phyloP scores from a whole-genome alignment of 2,329 filamentous ascomycete genomes.

The Beauveria sp. region DNA sequence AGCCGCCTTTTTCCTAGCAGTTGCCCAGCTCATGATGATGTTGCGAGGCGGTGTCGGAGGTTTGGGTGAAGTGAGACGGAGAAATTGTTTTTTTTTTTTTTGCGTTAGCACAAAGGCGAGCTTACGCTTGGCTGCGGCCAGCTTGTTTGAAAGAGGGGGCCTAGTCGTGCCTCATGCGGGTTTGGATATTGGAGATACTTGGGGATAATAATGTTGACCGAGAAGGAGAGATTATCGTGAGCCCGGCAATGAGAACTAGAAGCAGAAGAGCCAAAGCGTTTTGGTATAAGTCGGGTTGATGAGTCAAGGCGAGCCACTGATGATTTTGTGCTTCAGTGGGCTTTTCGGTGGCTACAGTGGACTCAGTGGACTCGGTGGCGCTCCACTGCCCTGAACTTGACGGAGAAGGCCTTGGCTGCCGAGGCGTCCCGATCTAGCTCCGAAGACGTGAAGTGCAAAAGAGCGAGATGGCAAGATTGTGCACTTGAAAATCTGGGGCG shows the following conservation, averaged over 20 bases:
- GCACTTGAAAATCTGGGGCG: background rate
- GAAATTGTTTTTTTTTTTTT: background rate
- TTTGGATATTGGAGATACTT: background rate
- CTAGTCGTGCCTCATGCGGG: background rate
- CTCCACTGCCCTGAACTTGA: background rate
- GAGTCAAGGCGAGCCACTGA: slow-evolving; percentile 5
- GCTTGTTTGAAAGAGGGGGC: background rate
- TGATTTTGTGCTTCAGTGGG: background rate
- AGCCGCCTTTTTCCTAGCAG: slow-evolving; percentile 33
- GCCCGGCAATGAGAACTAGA: background rate
- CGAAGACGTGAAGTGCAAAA: background rate
- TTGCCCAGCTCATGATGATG: slow-evolving; percentile 32
- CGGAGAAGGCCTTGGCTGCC: background rate
- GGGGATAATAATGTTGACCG: background rate
- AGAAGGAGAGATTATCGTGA: background rate
- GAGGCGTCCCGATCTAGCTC: slow-evolving; percentile 11
- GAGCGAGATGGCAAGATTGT: background rate
- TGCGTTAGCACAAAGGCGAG: background rate
- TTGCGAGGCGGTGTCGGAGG: slow-evolving; percentile 12
- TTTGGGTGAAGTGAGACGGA: background rate
- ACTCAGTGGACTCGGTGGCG: background rate
- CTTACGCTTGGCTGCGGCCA: slow-evolving; percentile 8
- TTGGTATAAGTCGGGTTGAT: slow-evolving; percentile 6
- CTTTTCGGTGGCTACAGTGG: background rate
- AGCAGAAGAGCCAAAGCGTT: background rate